Evolutionary conservation across 441 rosid genomes (phyloP), one percentile per base, ranked within the genome.

Genomic region (Gossypium laxum): DNA sequence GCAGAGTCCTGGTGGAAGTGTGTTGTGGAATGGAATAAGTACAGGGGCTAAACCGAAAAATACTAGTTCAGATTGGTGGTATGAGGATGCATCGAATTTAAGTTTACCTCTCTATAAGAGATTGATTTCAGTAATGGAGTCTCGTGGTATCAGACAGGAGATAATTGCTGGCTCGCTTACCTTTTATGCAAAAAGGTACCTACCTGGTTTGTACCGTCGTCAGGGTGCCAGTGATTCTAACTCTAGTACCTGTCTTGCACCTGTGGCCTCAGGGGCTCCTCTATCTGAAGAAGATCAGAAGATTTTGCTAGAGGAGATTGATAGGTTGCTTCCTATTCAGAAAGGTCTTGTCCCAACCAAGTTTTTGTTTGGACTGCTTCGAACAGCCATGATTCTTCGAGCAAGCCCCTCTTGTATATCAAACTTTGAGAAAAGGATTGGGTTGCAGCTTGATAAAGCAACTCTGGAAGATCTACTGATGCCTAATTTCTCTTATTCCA

Each of bases 1-100:
- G 93, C 97, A 91, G 88, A 93, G 96, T 79, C 98, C 97, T 5
- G 98, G 98, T 28, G 98, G 97, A 38, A 91, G 92, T 52, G 88
- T 94, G 58, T 78, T 94, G 69, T 94, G 98, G 98, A 94, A 92
- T 26, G 98, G 98, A 80, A 94, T 94, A 80, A 94, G 96, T 84
- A 90, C 96, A 0, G 98, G 97, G 43, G 97, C 97, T 41, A 83
- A 91, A 77, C 91, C 94, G 14, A 89, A 81, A 82, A 82, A 84
- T 32, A 75, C 88, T 51, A 88, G 91, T 72, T 82, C 87, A 30
- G 97, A 90, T 74, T 94, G 98, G 98, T 94, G 98, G 98, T 92
- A 89, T 11, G 96, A 92, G 68, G 98, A 94, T 82, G 94, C 78
- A 21, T 87, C 96, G 0, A 83, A 80, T 56, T 80, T 94, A 77